A percentile compares a stretch with the other conserved stretches of the same genome.
Evolutionary conservation across 257 asterid genomes (phyloP).

Genomic region (Oldenlandia corymbosa): DNA sequence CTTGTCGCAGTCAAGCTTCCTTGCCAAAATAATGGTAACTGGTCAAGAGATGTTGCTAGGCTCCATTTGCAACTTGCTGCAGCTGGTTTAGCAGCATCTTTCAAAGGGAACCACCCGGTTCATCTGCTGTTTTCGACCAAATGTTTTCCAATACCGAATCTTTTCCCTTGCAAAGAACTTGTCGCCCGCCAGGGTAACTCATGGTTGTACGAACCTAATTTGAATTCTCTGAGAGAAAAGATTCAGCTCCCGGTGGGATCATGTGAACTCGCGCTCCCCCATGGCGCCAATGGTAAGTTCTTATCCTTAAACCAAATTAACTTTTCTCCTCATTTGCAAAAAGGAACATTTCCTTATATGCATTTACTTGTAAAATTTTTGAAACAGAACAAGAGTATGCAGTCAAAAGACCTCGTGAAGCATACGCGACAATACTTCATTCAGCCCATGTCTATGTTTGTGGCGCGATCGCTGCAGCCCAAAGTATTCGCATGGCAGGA

Average conservation of each 20-base stretch:
- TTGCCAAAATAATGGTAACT: conserved; percentile 62
- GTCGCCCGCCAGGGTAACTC: conserved; percentile 37
- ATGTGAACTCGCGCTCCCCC: conserved; percentile 84
- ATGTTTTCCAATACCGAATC: conserved; percentile 65
- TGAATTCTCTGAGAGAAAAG: conserved; percentile 46
- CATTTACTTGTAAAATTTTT: neutral
- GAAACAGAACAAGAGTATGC: conserved; percentile 34
- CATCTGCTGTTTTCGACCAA: conserved; percentile 51
- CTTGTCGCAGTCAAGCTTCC: conserved; percentile 82
- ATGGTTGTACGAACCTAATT: conserved; percentile 63
- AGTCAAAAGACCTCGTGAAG: conserved; percentile 54
- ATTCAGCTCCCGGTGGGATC: conserved; percentile 77
- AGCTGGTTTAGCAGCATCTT: conserved; percentile 53
- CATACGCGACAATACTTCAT: conserved; percentile 87
- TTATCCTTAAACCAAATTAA: no score
- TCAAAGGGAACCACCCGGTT: conserved; percentile 47
- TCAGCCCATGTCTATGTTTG: conserved; percentile 84
- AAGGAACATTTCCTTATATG: neutral
- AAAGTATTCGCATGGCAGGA: conserved; percentile 78
- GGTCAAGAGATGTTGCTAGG: conserved; percentile 78
- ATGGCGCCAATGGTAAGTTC: conserved; percentile 49
- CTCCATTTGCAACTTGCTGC: conserved; percentile 73
- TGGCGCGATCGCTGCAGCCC: conserved; percentile 93
- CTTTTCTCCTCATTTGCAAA: no score
- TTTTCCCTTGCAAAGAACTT: conserved; percentile 58